Conservation (phyloP, 345 rosid species). For the Euphorbia lathyris region DNA sequence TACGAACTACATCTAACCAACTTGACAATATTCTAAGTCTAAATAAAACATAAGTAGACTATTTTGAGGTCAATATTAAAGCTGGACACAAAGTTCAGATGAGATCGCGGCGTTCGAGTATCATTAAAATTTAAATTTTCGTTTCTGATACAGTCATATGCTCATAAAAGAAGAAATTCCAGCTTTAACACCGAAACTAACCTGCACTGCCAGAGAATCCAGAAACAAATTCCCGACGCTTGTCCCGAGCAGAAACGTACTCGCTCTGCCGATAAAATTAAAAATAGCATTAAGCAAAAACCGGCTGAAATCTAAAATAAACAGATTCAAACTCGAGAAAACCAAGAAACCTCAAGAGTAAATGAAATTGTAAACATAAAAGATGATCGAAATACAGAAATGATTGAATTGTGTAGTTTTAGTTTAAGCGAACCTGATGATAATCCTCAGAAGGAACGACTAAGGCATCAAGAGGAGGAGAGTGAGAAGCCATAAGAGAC, state of each 20-base stretch:
- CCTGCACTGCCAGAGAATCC: constrained; percentile 96
- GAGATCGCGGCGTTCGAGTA: not conserved
- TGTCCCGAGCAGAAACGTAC: constrained; percentile 82
- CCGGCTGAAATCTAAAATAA: not conserved
- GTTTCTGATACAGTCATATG: not conserved
- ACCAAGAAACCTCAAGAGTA: not conserved
- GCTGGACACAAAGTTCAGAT: not conserved
- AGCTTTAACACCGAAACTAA: constrained; percentile 12
- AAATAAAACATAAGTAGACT: not conserved
- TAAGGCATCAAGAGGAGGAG: constrained; percentile 87
- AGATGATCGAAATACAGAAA: not conserved
- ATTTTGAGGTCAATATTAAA: not conserved
- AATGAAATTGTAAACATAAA: not conserved
- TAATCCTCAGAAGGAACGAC: constrained; percentile 86
- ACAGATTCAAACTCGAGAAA: not conserved
- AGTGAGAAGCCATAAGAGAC: constrained; percentile 83
- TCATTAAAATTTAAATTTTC: too few relatives aligned
- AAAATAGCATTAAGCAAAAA: not conserved
- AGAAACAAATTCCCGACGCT: constrained; percentile 84
- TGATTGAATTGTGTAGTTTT: not conserved
- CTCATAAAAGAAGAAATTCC: not conserved
- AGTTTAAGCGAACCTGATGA: constrained; percentile 59
- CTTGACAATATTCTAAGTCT: not conserved
- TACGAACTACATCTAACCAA: not conserved
- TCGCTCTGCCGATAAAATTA: constrained; percentile 52